phyloP scores from a whole-genome alignment of 2,329 filamentous ascomycete species.

The Verticillium isaacii region DNA sequence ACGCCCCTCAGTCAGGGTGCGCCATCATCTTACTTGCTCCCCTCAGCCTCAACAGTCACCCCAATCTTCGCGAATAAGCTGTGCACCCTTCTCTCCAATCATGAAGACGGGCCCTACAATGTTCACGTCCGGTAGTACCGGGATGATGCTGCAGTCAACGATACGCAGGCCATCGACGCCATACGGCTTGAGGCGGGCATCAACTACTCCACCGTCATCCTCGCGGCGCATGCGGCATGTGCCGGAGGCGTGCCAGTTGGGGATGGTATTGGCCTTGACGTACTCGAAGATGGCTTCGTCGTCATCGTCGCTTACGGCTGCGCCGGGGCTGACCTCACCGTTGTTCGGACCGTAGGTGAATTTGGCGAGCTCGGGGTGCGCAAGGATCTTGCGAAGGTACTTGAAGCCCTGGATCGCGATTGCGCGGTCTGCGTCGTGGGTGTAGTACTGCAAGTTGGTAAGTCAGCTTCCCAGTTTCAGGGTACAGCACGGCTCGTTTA shows the following conservation, averaged over 20 bases:
- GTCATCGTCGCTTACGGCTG: slow-evolving; percentile 15
- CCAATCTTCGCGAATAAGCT: slow-evolving; percentile 22
- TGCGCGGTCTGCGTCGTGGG: slow-evolving; percentile 20
- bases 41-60: slow-evolving; percentile 1
- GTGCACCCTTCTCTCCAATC: slow-evolving; percentile 26
- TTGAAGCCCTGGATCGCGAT: slow-evolving; percentile 25
- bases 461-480: background rate
- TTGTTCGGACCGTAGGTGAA: slow-evolving; percentile 18
- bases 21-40: background rate
- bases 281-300: slow-evolving; percentile 20
- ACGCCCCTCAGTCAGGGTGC: background rate
- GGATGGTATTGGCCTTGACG: slow-evolving; percentile 21
- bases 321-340: slow-evolving; percentile 18
- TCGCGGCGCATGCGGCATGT: slow-evolving; percentile 45
- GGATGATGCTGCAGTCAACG: slow-evolving; percentile 41
- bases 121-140: slow-evolving; percentile 33
- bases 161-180: slow-evolving; percentile 49
- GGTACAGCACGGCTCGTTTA: too few species aligned
- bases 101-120: slow-evolving; percentile 13
- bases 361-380: slow-evolving; percentile 16
- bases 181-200: slow-evolving; percentile 38
- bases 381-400: slow-evolving; percentile 23
- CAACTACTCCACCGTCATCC: slow-evolving; percentile 11
- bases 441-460: slow-evolving; percentile 16
- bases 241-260: slow-evolving; percentile 38